Evolutionary conservation across 1,284 basidiomycete genomes (phyloP), one percentile per base, ranked within the genome.

Genomic region (Ceratobasidium sp.): DNA sequence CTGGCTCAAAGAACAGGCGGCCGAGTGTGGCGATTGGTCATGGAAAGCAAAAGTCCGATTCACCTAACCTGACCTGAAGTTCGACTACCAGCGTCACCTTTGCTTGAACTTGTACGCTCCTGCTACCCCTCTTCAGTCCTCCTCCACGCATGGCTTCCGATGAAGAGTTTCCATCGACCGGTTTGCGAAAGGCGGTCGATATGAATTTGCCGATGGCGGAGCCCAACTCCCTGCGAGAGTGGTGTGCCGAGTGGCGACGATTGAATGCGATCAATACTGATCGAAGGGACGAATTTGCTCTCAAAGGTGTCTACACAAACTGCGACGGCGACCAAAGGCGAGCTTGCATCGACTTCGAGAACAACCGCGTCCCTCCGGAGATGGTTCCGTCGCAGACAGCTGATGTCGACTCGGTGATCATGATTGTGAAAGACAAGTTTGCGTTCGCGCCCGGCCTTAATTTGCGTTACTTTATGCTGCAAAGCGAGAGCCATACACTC

Each of bases 401-500:
- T 10, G 43, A 45, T n/a, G 9, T 45, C 4, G 43, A 45, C 43
- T 45, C 43, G 4, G 43, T 45, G n/a, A 58, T 70, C 32, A 55
- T 39, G 12, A 23, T 70, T 16, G 53, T 36, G 5, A 8, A 23
- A 14, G 8, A 39, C n/a, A 21, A 23, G 9, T 46, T 70, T 2
- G 53, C 55, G 21, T 21, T 70, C 10, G 9, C 48, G 50, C 8
- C 28, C 10, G 10, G n/a, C 16, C 41, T 39, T 1, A 36, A 45
- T 14, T 9, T 70, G 12, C 46, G 59, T 12, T 70, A 70, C 21
- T 70, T 34, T 14, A 58, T 59, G 52, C 28, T 70, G 12, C 67
- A 48, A 8, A 50, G 45, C 55, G 8, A 46, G 4, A 45, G 12
- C 4, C 67, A 70, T n/a, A 70, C 67, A 8, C 43, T 70, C 2